phyloP scores from a whole-genome alignment of 805 yeast genomes.

The Starmerella sirachaensis region DNA sequence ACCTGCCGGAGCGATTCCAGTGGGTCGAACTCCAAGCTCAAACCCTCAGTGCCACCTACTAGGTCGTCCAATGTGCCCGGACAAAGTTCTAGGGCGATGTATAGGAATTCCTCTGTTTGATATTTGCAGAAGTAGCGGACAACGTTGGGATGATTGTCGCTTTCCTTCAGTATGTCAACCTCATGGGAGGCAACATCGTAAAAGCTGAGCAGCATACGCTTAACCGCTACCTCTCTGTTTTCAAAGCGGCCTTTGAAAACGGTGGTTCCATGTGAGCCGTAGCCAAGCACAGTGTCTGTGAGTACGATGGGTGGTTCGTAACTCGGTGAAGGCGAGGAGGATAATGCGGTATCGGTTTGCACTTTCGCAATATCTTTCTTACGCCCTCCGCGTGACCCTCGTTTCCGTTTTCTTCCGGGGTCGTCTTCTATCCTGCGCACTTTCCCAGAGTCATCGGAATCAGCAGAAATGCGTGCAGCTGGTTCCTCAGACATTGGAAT shows the following conservation, averaged over 20 bases:
- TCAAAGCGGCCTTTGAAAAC: constrained; percentile 86
- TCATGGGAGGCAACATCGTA: constrained; percentile 92
- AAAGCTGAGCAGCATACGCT: constrained; percentile 83
- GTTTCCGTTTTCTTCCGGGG: constrained; percentile 47
- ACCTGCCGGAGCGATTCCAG: constrained; percentile 51
- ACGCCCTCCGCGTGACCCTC: constrained; percentile 74
- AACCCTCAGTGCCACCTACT: constrained; percentile 35
- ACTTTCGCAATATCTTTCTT: background rate
- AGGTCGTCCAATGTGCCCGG: constrained; percentile 80
- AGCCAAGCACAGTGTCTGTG: constrained; percentile 71
- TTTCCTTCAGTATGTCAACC: constrained; percentile 73
- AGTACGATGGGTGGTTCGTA: no score
- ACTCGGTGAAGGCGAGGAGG: background rate
- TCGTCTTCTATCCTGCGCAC: background rate
- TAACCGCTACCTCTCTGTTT: constrained; percentile 88
- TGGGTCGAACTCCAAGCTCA: constrained; percentile 20
- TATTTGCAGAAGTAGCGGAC: constrained; percentile 90
- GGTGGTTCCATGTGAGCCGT: constrained; percentile 94
- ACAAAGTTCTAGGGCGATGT: constrained; percentile 88
- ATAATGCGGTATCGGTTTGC: background rate
- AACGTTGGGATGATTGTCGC: constrained; percentile 95
- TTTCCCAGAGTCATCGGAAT: no score
- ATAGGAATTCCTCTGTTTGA: constrained; percentile 71
- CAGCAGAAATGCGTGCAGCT: no score
- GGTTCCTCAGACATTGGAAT: no score